Conservation (phyloP, 169 alveolate species). For the Plasmodium gonderi region DNA sequence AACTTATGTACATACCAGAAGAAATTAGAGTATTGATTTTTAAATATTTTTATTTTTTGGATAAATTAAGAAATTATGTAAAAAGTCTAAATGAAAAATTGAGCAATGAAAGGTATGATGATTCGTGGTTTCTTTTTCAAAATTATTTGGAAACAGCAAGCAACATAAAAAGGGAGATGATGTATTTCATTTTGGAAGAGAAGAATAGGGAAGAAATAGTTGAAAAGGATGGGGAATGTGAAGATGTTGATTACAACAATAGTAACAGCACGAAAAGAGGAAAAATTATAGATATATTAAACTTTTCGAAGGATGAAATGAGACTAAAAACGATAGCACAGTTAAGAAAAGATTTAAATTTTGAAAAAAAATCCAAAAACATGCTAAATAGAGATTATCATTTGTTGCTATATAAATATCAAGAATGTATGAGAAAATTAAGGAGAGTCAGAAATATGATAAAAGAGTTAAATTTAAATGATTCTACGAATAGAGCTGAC, state of each 20-base stretch:
- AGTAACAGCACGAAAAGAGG: neutral
- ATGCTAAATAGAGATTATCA: conserved; percentile 52
- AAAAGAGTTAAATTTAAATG: conserved; percentile 30
- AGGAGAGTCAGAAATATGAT: conserved; percentile 46
- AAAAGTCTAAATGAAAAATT: neutral
- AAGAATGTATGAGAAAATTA: conserved; percentile 43
- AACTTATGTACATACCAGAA: conserved; percentile 53
- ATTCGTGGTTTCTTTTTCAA: conserved; percentile 58
- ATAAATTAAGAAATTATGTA: conserved; percentile 40
- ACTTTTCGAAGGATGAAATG: conserved; percentile 52
- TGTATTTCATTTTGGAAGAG: conserved; percentile 30
- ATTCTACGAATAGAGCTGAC: neutral
- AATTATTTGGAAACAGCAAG: conserved; percentile 39
- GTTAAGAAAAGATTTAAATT: conserved; percentile 36
- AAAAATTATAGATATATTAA: conserved; percentile 22
- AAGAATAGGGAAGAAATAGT: conserved; percentile 21
- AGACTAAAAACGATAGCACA: conserved; percentile 58
- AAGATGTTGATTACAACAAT: neutral
- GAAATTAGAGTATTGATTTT: conserved; percentile 21
- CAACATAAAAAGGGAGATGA: conserved; percentile 31
- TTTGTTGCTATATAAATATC: conserved; percentile 31
- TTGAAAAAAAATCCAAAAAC: conserved; percentile 32
- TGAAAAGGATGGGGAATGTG: neutral
- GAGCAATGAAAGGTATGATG: conserved; percentile 22
- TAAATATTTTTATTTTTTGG: conserved; percentile 23